phyloP scores from a whole-genome alignment of 2,329 filamentous ascomycete species.

The Hypoxylon sp. region DNA sequence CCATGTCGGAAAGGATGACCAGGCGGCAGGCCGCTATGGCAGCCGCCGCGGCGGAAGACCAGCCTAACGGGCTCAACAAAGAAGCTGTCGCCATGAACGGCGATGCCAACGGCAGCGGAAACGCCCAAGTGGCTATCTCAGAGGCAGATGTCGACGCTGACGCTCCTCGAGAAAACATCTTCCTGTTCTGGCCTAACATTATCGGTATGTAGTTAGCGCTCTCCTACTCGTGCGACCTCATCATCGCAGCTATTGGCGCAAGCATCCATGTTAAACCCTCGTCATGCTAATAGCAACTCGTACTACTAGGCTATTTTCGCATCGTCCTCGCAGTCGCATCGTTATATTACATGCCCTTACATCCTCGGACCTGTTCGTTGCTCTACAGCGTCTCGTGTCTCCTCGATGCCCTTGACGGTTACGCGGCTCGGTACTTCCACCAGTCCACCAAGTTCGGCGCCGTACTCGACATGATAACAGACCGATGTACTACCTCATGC shows the following conservation, averaged over 20 bases:
- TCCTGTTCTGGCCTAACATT: slow-evolving; percentile 81
- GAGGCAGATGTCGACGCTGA: slow-evolving; percentile 46
- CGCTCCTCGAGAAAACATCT: slow-evolving; percentile 73
- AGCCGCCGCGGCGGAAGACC: slow-evolving; percentile 33
- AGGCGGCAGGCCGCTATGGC: slow-evolving; percentile 43
- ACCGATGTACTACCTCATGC: slow-evolving; percentile 95
- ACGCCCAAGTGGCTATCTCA: slow-evolving; percentile 43
- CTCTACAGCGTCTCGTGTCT: slow-evolving; percentile 95
- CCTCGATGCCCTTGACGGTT: slow-evolving; percentile 92
- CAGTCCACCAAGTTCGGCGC: slow-evolving; percentile 96
- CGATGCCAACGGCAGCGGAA: slow-evolving; percentile 48
- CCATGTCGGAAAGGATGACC: slow-evolving; percentile 43
- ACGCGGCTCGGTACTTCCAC: slow-evolving; percentile 86
- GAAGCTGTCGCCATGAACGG: slow-evolving; percentile 50
- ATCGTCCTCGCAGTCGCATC: slow-evolving; percentile 86
- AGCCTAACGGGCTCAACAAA: slow-evolving; percentile 32
- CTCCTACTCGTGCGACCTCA: not conserved
- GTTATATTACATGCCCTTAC: slow-evolving; percentile 98
- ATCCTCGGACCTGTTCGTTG: slow-evolving; percentile 92
- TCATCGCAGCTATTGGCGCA: not conserved
- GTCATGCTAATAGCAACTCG: slow-evolving; percentile 1
- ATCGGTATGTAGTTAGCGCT: slow-evolving; percentile 66
- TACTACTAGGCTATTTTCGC: slow-evolving; percentile 71
- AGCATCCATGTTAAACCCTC: not conserved
- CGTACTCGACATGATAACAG: slow-evolving; percentile 98